These are phyloP conservation scores for Deuterostichococcus epilithicus DNA, from an alignment of 139 green algal species.

Conservation along the genomic window DNA sequence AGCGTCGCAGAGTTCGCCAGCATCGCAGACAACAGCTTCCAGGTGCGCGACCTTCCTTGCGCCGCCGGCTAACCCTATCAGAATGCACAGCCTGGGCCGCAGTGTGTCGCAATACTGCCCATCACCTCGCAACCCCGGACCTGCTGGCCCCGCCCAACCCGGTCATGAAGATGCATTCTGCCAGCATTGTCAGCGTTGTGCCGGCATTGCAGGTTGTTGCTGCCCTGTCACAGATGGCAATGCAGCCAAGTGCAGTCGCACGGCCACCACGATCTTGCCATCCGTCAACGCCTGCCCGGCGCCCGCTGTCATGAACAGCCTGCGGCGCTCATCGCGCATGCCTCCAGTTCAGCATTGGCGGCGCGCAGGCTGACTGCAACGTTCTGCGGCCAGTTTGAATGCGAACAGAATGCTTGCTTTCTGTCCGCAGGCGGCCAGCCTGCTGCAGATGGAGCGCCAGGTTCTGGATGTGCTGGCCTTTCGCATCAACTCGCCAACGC, in stretches of 20 bases:
- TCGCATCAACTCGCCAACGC: conserved; percentile 32
- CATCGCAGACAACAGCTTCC: conserved; percentile 48
- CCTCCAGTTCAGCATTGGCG: too few species aligned
- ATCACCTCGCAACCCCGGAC: too few species aligned
- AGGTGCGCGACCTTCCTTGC: conserved; percentile 2
- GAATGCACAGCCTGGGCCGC: not conserved
- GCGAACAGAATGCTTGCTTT: not conserved
- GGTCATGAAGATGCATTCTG: not conserved
- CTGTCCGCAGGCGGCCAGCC: conserved; percentile 22
- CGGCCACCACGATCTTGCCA: too few species aligned
- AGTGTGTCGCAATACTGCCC: not conserved
- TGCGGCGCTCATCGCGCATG: too few species aligned
- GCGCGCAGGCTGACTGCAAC: too few species aligned
- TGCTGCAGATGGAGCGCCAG: conserved; percentile 52
- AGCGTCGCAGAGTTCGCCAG: conserved; percentile 36
- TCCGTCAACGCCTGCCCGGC: too few species aligned
- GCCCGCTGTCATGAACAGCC: too few species aligned
- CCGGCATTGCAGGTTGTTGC: not conserved
- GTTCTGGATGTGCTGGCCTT: conserved; percentile 49
- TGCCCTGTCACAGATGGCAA: too few species aligned
- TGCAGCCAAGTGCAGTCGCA: too few species aligned
- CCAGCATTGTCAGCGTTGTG: not conserved
- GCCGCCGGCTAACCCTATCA: not conserved
- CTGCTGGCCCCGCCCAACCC: too few species aligned
- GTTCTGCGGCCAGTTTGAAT: not conserved